These are phyloP conservation scores for Marasmius fiardii DNA, from an alignment of 1,284 basidiomycete species.

Conservation along the genomic window DNA sequence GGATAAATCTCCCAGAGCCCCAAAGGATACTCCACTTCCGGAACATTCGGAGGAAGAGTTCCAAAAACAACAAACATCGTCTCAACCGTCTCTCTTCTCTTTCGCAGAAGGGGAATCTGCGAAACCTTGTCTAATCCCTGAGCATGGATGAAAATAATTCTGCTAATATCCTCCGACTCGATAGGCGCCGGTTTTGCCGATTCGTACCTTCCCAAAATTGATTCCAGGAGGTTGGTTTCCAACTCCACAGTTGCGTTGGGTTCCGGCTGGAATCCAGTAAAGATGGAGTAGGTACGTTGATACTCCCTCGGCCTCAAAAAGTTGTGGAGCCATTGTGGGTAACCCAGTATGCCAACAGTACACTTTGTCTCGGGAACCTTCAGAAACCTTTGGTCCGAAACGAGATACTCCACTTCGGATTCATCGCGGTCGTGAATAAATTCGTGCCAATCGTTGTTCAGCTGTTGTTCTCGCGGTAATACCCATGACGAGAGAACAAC, in stretches of 20 bases:
- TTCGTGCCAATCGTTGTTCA: not conserved
- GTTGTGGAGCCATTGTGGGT: constrained; percentile 39
- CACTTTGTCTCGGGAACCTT: constrained; percentile 15
- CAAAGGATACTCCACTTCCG: constrained; percentile 51
- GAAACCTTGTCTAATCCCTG: constrained; percentile 46
- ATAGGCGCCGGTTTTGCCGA: constrained; percentile 18
- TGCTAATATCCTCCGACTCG: constrained; percentile 35
- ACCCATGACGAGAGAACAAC: constrained; percentile 46
- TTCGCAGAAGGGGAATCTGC: constrained; percentile 42
- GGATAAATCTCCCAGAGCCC: constrained; percentile 62
- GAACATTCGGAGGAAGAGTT: constrained; percentile 25
- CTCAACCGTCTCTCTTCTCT: constrained; percentile 40
- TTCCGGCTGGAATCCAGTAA: not conserved
- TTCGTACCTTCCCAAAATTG: constrained; percentile 41
- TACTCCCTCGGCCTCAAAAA: constrained; percentile 32
- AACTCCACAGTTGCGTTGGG: not conserved
- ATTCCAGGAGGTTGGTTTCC: constrained; percentile 45
- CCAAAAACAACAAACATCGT: constrained; percentile 66
- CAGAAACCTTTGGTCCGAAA: not conserved
- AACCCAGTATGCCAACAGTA: constrained; percentile 41
- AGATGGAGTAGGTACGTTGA: constrained; percentile 27
- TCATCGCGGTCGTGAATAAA: not conserved
- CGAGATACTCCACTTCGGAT: not conserved
- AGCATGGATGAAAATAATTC: constrained; percentile 63
- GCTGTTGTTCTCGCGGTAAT: constrained; percentile 19